phyloP scores from a whole-genome alignment of 1,139 yeast genomes.

The Yamadazyma membranifaciens region DNA sequence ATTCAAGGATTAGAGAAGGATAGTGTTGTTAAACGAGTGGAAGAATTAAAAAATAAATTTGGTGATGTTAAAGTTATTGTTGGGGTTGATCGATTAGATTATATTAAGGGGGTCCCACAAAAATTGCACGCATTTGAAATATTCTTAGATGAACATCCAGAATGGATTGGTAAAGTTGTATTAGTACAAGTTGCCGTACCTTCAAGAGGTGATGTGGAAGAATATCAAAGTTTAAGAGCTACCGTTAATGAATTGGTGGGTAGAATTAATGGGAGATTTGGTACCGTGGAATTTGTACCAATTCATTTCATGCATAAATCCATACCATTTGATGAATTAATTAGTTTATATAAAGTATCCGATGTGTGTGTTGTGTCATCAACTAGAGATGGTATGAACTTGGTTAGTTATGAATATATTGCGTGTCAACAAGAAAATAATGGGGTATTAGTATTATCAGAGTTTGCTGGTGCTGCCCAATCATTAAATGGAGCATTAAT shows the following conservation, averaged over 20 bases:
- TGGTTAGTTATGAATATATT: slow-evolving; percentile 92
- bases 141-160: slow-evolving; percentile 88
- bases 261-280: slow-evolving; percentile 92
- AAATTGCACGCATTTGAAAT: slow-evolving; percentile 94
- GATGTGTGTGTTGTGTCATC: slow-evolving; percentile 93
- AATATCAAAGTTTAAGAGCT: slow-evolving; percentile 89
- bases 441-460: slow-evolving; percentile 85
- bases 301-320: slow-evolving; percentile 95
- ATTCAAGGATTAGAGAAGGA: slow-evolving; percentile 70
- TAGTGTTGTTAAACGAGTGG: slow-evolving; percentile 63
- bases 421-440: slow-evolving; percentile 89
- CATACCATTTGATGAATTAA: slow-evolving; percentile 85
- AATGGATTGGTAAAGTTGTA: slow-evolving; percentile 97
- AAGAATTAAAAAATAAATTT: slow-evolving; percentile 59
- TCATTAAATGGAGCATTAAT: slow-evolving; percentile 89
- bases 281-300: slow-evolving; percentile 96
- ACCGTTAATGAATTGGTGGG: slow-evolving; percentile 96
- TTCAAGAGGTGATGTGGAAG: slow-evolving; percentile 96
- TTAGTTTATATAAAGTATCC: slow-evolving; percentile 78
- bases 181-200: slow-evolving; percentile 98
- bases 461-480: slow-evolving; percentile 99
- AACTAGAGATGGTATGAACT: slow-evolving; percentile 97
- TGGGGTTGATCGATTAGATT: slow-evolving; percentile 94
- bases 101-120: slow-evolving; percentile 97
- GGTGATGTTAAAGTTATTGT: slow-evolving; percentile 79